Conservation (phyloP, 257 asterid species). For the Salvia rosmarinus region DNA sequence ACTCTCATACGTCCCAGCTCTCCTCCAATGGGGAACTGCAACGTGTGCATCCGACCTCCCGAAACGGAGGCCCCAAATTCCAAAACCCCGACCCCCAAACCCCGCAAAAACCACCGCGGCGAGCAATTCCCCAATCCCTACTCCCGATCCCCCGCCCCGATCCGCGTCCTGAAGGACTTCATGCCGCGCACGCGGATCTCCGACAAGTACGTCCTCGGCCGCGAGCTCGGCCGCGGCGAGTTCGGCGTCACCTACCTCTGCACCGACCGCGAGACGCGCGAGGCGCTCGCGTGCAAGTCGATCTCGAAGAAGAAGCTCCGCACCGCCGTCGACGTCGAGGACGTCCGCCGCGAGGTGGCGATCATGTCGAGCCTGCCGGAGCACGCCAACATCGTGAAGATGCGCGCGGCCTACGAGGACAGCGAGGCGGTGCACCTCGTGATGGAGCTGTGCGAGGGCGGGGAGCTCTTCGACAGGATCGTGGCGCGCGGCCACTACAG, state of each 20-base stretch:
- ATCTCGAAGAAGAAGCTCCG: conserved; percentile 80
- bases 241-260: conserved; percentile 81
- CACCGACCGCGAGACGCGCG: conserved; percentile 72
- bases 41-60: conserved; percentile 66
- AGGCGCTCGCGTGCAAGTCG: conserved; percentile 80
- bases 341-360: conserved; percentile 81
- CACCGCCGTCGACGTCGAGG: conserved; percentile 76
- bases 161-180: conserved; percentile 70
- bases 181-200: conserved; percentile 58
- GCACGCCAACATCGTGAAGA: conserved; percentile 65
- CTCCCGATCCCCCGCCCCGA: conserved; percentile 55
- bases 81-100: conserved; percentile 40
- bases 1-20: neutral
- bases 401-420: conserved; percentile 83
- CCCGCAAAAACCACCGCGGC: conserved; percentile 44
- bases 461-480: conserved; percentile 80
- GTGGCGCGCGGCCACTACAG: conserved; percentile 91
- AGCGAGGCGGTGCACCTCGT: conserved; percentile 78
- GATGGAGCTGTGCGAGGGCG: conserved; percentile 90
- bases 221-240: conserved; percentile 90
- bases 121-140: conserved; percentile 68
- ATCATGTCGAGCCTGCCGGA: conserved; percentile 85
- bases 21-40: conserved; percentile 71
- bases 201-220: conserved; percentile 72
- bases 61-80: conserved; percentile 40